These are phyloP conservation scores for Zymoseptoria pseudotritici DNA, from an alignment of 2,329 filamentous ascomycete species.

Conservation along the genomic window DNA sequence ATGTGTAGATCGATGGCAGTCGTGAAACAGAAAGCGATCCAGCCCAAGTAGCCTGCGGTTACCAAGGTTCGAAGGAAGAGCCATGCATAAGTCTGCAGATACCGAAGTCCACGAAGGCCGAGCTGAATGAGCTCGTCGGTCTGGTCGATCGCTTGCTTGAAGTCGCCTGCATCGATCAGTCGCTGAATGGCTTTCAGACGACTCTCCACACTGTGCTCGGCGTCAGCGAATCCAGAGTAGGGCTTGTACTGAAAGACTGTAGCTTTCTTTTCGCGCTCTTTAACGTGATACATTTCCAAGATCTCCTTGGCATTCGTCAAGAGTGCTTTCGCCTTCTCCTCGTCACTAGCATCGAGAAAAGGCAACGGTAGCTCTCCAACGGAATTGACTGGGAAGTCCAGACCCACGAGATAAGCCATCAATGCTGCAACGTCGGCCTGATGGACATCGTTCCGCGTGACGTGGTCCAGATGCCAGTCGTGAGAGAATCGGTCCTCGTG, in stretches of 20 bases:
- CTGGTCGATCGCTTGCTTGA: slow-evolving; percentile 71
- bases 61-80: slow-evolving; percentile 84
- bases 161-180: slow-evolving; percentile 58
- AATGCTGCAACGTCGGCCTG: slow-evolving; percentile 92
- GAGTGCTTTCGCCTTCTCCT: slow-evolving; percentile 75
- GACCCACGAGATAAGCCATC: slow-evolving; percentile 85
- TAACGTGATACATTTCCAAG: slow-evolving; percentile 91
- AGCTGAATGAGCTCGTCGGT: slow-evolving; percentile 70
- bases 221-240: slow-evolving; percentile 61
- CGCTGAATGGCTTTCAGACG: slow-evolving; percentile 60
- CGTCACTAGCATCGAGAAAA: slow-evolving; percentile 64
- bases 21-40: slow-evolving; percentile 87
- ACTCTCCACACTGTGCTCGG: slow-evolving; percentile 55
- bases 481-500: slow-evolving; percentile 82
- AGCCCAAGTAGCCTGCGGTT: slow-evolving; percentile 84
- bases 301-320: slow-evolving; percentile 80
- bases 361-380: slow-evolving; percentile 85
- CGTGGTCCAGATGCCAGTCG: slow-evolving; percentile 75
- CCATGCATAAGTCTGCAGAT: slow-evolving; percentile 98
- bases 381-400: slow-evolving; percentile 91
- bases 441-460: slow-evolving; percentile 81
- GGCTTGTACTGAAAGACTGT: slow-evolving; percentile 71
- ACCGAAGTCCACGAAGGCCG: slow-evolving; percentile 75
- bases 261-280: slow-evolving; percentile 74
- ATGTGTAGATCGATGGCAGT: slow-evolving; percentile 86